Evolutionary conservation across 441 rosid genomes (phyloP), one percentile per base, ranked within the genome.

Genomic region (Biscutella laevigata): DNA sequence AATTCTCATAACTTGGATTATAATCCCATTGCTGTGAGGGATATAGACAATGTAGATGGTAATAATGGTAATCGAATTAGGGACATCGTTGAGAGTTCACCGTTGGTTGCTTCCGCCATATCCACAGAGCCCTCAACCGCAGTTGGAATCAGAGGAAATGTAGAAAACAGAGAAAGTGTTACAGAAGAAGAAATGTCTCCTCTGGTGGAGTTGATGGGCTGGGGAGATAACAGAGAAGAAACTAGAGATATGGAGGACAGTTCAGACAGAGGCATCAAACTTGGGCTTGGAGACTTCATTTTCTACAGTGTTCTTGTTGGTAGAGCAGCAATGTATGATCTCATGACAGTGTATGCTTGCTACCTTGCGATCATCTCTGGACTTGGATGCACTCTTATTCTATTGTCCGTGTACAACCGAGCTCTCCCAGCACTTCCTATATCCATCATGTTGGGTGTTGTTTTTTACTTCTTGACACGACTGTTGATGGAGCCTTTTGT

Each of bases 261-360:
- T 36, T 53, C 61, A 5, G 45, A 63, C 39, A 67, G 70, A 70
- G 98, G 98, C 34, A 77, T 91, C 32, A 88, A 83, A 68, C 96
- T 91, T 37, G 98, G 96, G 59, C 91, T 91, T 17, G 96, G 98
- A 40, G 98, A 91, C 79, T 91, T 91, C 57, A 74, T 91, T 29
- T 91, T 91, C 77, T 91, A 87, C 75, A 91, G 98, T 59, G 98
- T 91, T 55, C 90, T 91, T 39, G 94, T 91, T 67, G 98, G 98
- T 37, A 81, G 98, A 48, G 96, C 98, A 69, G 96, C 98, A 17
- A 82, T 91, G 96, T 91, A 85, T 70, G 98, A 91, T 71, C 82
- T 91, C 47, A 85, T 85, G 96, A 91, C 95, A 2, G 96, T 91
- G 4, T 88, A 88, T 69, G 96, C 96, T 1, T 91, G 98, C 57